phyloP scores from a whole-genome alignment of 768 basidiomycete genomes.

The Leucocoprinus leucothites region DNA sequence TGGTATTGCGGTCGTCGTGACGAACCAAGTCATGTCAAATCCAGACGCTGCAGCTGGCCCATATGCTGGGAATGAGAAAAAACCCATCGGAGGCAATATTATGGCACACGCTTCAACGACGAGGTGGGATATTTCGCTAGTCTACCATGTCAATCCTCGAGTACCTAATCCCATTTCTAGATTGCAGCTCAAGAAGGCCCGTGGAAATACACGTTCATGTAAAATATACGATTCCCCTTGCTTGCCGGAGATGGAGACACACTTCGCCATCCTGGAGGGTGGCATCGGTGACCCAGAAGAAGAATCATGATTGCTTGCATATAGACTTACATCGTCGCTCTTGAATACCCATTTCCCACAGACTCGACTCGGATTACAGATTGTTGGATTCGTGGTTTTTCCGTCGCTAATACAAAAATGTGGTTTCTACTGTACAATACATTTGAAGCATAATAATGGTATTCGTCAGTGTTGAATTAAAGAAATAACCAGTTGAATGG shows the following conservation, averaged over 20 bases:
- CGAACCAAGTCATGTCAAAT: constrained; percentile 99
- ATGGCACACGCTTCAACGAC: constrained; percentile 99
- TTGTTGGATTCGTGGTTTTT: background rate
- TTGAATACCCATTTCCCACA: constrained; percentile 11
- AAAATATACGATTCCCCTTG: constrained; percentile 99
- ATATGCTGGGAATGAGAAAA: constrained; percentile 89
- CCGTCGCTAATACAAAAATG: background rate
- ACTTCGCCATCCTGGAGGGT: constrained; percentile 87
- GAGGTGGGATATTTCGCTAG: constrained; percentile 46
- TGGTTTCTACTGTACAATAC: constrained; percentile 17
- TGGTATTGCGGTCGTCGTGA: constrained; percentile 95
- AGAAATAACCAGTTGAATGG: constrained; percentile 49
- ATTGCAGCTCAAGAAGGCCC: constrained; percentile 87
- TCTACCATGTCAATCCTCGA: constrained; percentile 6
- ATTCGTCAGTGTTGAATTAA: background rate
- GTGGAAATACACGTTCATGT: constrained; percentile 89
- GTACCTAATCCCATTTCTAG: constrained; percentile 33
- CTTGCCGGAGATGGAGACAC: constrained; percentile 93
- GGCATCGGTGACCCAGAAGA: constrained; percentile 97
- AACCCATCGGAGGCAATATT: constrained; percentile 98
- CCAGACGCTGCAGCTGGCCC: constrained; percentile 92
- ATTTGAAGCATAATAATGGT: constrained; percentile 2
- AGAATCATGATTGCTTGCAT: constrained; percentile 45
- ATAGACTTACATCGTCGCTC: background rate
- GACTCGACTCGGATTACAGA: background rate